Evolutionary conservation across 345 rosid genomes (phyloP).

Genomic region (Sisymbrium altissimum): DNA sequence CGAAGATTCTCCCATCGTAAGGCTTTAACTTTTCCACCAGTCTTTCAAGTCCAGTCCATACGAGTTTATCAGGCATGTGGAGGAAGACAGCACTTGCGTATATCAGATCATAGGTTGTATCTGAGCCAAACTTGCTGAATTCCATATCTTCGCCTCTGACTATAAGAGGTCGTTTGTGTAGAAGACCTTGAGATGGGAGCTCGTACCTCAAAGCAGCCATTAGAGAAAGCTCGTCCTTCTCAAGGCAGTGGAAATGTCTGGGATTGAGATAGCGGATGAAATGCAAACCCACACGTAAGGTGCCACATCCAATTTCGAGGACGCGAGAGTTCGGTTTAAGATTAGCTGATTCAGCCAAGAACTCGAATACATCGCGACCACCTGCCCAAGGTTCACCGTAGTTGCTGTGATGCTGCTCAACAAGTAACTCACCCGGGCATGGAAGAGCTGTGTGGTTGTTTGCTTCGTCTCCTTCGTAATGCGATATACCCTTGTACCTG

Average conservation of each 20-base stretch:
- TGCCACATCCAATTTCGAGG: constrained; percentile 95
- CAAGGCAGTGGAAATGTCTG: constrained; percentile 79
- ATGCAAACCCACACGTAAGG: constrained; percentile 91
- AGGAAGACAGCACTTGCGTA: constrained; percentile 98
- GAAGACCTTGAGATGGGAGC: constrained; percentile 92
- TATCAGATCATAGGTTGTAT: constrained; percentile 63
- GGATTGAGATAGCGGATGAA: constrained; percentile 73
- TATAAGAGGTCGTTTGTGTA: constrained; percentile 76
- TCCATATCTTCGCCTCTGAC: constrained; percentile 93
- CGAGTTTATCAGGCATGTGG: constrained; percentile 95
- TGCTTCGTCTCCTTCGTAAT: constrained; percentile 67
- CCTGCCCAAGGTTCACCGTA: constrained; percentile 99
- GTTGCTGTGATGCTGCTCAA: constrained; percentile 96
- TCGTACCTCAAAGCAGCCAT: constrained; percentile 95
- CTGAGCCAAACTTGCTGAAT: constrained; percentile 66
- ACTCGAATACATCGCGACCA: constrained; percentile 93
- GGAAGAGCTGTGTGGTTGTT: constrained; percentile 80
- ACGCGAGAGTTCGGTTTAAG: constrained; percentile 64
- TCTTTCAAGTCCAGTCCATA: constrained; percentile 89
- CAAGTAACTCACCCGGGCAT: constrained; percentile 95
- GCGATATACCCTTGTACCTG: constrained; percentile 96
- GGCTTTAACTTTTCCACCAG: constrained; percentile 68
- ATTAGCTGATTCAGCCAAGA: constrained; percentile 65
- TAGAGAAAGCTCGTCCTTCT: constrained; percentile 88
- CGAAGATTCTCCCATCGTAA: constrained; percentile 75